A percentile compares a stretch with the other conserved stretches of the same genome.
These are phyloP conservation scores for Pestalotiopsis sp. DNA, from an alignment of 2,329 filamentous ascomycete species.

Conservation along the genomic window DNA sequence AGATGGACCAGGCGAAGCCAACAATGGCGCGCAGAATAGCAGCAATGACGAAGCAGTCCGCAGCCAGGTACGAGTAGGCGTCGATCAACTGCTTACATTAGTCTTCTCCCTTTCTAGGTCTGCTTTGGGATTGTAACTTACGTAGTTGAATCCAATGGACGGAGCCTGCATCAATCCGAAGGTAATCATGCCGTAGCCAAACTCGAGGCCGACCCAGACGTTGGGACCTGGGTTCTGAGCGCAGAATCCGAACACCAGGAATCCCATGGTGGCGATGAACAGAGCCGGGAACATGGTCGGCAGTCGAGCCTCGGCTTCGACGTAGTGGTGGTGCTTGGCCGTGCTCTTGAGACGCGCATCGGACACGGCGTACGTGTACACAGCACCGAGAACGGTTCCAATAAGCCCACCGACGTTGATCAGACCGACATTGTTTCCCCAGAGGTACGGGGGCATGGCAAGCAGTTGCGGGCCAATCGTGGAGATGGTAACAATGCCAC, in stretches of 20 bases:
- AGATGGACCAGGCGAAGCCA: slow-evolving; percentile 55
- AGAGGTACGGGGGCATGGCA: slow-evolving; percentile 31
- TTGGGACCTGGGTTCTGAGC: slow-evolving; percentile 30
- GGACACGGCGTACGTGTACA: slow-evolving; percentile 26
- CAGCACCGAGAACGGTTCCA: slow-evolving; percentile 28
- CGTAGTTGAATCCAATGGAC: slow-evolving; percentile 38
- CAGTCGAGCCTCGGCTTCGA: slow-evolving; percentile 34
- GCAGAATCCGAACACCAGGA: slow-evolving; percentile 38
- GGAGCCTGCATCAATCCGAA: slow-evolving; percentile 39
- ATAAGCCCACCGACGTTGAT: slow-evolving; percentile 35
- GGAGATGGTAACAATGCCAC: slow-evolving; percentile 34
- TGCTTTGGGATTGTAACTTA: slow-evolving; percentile 23
- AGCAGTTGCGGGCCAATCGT: slow-evolving; percentile 34
- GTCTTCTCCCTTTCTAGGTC: not conserved
- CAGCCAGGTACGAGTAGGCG: slow-evolving; percentile 43
- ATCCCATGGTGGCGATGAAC: slow-evolving; percentile 28
- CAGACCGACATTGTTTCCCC: slow-evolving; percentile 33
- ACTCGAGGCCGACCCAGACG: slow-evolving; percentile 35
- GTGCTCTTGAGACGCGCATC: slow-evolving; percentile 24
- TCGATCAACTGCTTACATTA: slow-evolving; percentile 43
- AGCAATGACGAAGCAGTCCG: slow-evolving; percentile 55
- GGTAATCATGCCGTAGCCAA: slow-evolving; percentile 35
- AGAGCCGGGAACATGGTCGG: slow-evolving; percentile 31
- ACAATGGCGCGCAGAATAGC: slow-evolving; percentile 50
- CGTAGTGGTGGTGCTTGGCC: slow-evolving; percentile 25